Evolutionary conservation across 1,284 basidiomycete genomes (phyloP), one percentile per base, ranked within the genome.

Genomic region (Heterobasidion occidentale): DNA sequence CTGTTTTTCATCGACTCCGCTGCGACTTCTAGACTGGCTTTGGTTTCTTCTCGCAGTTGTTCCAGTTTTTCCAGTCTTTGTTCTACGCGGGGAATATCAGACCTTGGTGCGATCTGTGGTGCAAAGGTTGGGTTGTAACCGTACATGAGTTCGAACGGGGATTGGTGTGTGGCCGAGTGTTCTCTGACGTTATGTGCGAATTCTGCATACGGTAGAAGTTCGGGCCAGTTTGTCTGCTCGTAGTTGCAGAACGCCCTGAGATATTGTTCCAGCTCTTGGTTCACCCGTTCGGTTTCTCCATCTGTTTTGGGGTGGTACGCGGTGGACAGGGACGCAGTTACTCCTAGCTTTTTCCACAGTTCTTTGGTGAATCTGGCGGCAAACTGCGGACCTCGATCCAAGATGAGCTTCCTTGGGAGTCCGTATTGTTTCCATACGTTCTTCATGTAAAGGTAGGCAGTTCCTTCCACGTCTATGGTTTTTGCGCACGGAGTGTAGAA

Each of bases 241-340:
- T n/a, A 14, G 14, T 36, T 47, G 36, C 57, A 60, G 52, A 59
- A 59, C 1, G 51, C 52, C 1, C 45, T 44, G 0, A 63, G 48
- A 20, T 51, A 55, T 17, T 44, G 20, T 38, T 61, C 54, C 1
- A 61, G 19, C 36, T 56, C 47, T 52, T 60, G 58, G 42, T 63
- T 61, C 2, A 56, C 48, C 0, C 56, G 19, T 52, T 63, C 57
- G 4, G 56, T 59, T 46, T 65, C 54, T 48, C 52, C 34, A 33
- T 57, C 49, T 12, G 46, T 51, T 15, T 51, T 20, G 0, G 56
- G 52, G 20, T 57, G 56, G n/a, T 57, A 57, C 1, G 56, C 53
- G 0, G 48, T 51, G 14, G 51, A 45, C 1, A 57, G 68, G 1
- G 63, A 35, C 4, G 1, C 8, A 49, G n/a, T 20, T 11, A 55